Evolutionary conservation across 345 rosid species (phyloP).

Genomic region (Cardamine chenopodiifolia): DNA sequence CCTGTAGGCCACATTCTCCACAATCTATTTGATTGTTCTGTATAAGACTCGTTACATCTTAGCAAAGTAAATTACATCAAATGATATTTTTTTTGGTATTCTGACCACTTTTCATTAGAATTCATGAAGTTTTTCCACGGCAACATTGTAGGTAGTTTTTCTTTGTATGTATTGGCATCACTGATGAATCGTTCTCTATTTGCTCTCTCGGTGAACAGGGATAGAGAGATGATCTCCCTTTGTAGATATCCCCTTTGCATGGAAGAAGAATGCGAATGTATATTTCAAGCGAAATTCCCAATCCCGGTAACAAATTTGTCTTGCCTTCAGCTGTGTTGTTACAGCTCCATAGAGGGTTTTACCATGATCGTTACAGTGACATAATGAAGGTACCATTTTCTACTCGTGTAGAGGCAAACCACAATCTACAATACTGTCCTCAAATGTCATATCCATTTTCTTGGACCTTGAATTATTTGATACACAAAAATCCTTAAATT

Average conservation of each 20-base stretch:
- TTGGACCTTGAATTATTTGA: constrained; percentile 9
- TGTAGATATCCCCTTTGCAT: constrained; percentile 54
- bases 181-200: neutral
- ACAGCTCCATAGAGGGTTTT: constrained; percentile 68
- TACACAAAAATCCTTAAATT: neutral
- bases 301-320: neutral
- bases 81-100: no score
- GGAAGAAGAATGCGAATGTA: constrained; percentile 65
- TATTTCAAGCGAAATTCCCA: constrained; percentile 40
- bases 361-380: constrained; percentile 71
- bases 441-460: neutral
- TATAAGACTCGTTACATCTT: no score
- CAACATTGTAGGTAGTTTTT: no score
- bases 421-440: neutral
- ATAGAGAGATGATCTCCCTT: constrained; percentile 61
- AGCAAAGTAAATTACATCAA: no score
- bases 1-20: constrained; percentile 2
- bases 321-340: constrained; percentile 52
- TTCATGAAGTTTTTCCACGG: no score
- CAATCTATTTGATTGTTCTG: neutral
- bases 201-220: constrained; percentile 47
- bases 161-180: no score
- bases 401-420: neutral
- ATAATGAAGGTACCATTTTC: constrained; percentile 48
- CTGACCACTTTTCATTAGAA: no score